These are phyloP conservation scores for Phyllachora maydis DNA, from an alignment of 2,329 filamentous ascomycete genomes.

Conservation along the genomic window DNA sequence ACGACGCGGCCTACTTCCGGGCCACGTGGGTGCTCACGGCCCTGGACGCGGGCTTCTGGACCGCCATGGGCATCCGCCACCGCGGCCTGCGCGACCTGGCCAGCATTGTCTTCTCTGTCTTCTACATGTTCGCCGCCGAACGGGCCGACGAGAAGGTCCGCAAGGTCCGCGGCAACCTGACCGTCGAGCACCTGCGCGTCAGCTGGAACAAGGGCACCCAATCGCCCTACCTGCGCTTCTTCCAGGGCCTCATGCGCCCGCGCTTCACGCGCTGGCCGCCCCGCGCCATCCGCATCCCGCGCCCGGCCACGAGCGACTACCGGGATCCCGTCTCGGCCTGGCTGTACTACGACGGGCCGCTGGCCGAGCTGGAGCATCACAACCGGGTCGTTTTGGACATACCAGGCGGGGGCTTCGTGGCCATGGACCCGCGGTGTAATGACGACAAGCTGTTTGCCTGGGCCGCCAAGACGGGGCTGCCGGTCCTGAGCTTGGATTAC, in stretches of 20 bases:
- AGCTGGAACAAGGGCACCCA: slow-evolving; percentile 82
- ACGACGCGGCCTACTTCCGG: slow-evolving; percentile 79
- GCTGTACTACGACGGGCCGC: slow-evolving; percentile 84
- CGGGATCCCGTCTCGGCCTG: slow-evolving; percentile 66
- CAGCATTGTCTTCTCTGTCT: slow-evolving; percentile 66
- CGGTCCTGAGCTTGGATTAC: slow-evolving; percentile 82
- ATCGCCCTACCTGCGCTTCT: slow-evolving; percentile 60
- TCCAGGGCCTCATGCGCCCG: slow-evolving; percentile 56
- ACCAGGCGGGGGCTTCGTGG: slow-evolving; percentile 86
- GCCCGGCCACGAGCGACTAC: slow-evolving; percentile 64
- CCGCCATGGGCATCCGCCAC: slow-evolving; percentile 70
- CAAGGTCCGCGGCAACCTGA: slow-evolving; percentile 69
- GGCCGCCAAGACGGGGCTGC: slow-evolving; percentile 76
- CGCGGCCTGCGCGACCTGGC: slow-evolving; percentile 69
- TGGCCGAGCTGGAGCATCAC: slow-evolving; percentile 57
- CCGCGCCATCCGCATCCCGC: slow-evolving; percentile 62
- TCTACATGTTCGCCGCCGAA: slow-evolving; percentile 85
- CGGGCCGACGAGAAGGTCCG: slow-evolving; percentile 92
- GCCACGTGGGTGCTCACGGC: slow-evolving; percentile 95
- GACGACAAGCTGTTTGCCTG: slow-evolving; percentile 89
- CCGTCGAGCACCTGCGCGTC: slow-evolving; percentile 75
- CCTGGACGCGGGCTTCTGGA: slow-evolving; percentile 94
- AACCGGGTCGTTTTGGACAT: slow-evolving; percentile 70
- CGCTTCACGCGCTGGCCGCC: slow-evolving; percentile 65
- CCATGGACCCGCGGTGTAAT: slow-evolving; percentile 86